Percentiles rank a stretch among this genome's conserved stretches.
phyloP scores from a whole-genome alignment of 768 basidiomycete genomes.

The Stropharia rugosoannulata region DNA sequence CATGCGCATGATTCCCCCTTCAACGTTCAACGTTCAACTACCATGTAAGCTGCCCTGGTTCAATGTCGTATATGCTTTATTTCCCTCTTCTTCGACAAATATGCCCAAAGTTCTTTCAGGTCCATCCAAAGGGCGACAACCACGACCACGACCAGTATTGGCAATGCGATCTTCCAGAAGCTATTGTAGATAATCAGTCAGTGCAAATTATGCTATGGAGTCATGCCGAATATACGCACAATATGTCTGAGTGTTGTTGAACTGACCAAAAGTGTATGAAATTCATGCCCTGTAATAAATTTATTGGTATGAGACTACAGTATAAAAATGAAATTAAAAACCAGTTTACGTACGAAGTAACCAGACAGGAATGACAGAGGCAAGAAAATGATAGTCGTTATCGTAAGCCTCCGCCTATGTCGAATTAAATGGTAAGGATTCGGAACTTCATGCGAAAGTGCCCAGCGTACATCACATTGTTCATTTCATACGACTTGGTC shows the following conservation, averaged over 20 bases:
- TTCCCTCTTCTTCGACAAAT: conserved; percentile 38
- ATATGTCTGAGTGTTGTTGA: conserved; percentile 34
- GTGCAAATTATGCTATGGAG: background rate
- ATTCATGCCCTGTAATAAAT: conserved; percentile 60
- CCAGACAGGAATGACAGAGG: conserved; percentile 72
- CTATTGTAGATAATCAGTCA: conserved; percentile 26
- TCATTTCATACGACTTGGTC: conserved; percentile 76
- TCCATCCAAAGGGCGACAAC: conserved; percentile 54
- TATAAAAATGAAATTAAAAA: background rate
- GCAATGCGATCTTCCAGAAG: conserved; percentile 68
- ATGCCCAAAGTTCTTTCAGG: conserved; percentile 41
- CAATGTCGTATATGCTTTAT: background rate
- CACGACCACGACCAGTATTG: conserved; percentile 52
- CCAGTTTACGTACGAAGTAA: conserved; percentile 47
- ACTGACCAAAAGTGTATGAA: conserved; percentile 52
- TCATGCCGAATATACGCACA: conserved; percentile 31
- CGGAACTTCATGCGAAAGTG: background rate
- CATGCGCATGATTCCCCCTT: no score
- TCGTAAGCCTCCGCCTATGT: conserved; percentile 59
- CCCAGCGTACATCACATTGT: conserved; percentile 59
- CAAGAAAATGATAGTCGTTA: conserved; percentile 70
- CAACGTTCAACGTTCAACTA: background rate
- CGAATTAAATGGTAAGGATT: background rate
- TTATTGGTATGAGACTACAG: background rate
- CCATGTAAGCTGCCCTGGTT: no score